These are phyloP conservation scores for Reutealis trisperma DNA, from an alignment of 345 rosid genomes.

Conservation along the genomic window DNA sequence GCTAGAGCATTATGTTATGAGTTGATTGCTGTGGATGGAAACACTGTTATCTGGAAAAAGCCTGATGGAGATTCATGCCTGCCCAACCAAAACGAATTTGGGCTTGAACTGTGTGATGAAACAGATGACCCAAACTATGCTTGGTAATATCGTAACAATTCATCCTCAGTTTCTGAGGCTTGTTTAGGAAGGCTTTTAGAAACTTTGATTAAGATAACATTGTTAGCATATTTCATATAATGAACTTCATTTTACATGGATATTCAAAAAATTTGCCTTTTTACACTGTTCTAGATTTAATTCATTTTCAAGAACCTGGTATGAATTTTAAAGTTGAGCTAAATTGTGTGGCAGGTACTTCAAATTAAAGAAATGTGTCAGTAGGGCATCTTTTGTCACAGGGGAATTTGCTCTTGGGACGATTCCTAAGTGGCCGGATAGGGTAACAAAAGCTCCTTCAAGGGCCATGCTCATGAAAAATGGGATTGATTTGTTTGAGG, in stretches of 20 bases:
- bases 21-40: slow-evolving; percentile 83
- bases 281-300: not conserved
- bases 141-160: slow-evolving; percentile 54
- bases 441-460: slow-evolving; percentile 69
- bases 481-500: slow-evolving; percentile 80
- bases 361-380: slow-evolving; percentile 73
- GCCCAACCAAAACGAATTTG: slow-evolving; percentile 70
- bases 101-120: slow-evolving; percentile 69
- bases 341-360: slow-evolving; percentile 64
- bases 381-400: slow-evolving; percentile 51
- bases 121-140: slow-evolving; percentile 69
- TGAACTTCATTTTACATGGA: slow-evolving; percentile 15
- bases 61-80: slow-evolving; percentile 73
- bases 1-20: slow-evolving; percentile 90
- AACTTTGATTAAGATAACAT: not conserved
- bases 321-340: slow-evolving; percentile 5
- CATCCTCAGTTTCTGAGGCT: slow-evolving; percentile 14
- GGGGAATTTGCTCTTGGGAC: slow-evolving; percentile 69
- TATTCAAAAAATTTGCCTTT: slow-evolving; percentile 2
- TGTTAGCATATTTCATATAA: not conserved
- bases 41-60: slow-evolving; percentile 97
- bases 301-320: not conserved
- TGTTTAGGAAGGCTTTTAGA: not conserved
- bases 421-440: slow-evolving; percentile 78
- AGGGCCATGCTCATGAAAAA: slow-evolving; percentile 67